Conservation (phyloP, 768 basidiomycete species). For the Dictyophora rubrovolvata region DNA sequence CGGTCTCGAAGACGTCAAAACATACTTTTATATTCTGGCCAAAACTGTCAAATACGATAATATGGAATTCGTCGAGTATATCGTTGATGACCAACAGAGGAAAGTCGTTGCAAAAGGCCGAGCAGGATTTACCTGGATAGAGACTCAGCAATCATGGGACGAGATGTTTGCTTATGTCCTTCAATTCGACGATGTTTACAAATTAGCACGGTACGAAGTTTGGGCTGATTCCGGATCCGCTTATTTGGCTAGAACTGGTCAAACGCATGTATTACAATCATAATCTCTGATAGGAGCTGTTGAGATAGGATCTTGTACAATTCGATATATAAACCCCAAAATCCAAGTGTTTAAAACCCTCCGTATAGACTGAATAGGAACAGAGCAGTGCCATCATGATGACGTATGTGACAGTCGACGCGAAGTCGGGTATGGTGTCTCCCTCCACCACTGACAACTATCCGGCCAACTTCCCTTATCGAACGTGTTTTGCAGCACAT, state of each 20-base stretch:
- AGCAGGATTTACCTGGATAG: constrained; percentile 47
- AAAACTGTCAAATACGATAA: constrained; percentile 38
- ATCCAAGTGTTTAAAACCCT: too few species aligned
- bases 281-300: neutral
- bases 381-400: too few species aligned
- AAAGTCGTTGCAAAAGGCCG: constrained; percentile 47
- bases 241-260: constrained; percentile 47
- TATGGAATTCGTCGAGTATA: constrained; percentile 45
- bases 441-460: neutral
- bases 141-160: constrained; percentile 41
- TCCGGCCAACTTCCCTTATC: neutral
- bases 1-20: constrained; percentile 31
- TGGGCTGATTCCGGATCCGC: constrained; percentile 63
- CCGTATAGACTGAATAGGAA: too few species aligned
- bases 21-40: constrained; percentile 41
- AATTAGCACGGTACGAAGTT: constrained; percentile 50
- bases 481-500: constrained; percentile 43
- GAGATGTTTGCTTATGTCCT: constrained; percentile 52
- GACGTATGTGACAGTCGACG: too few species aligned
- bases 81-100: constrained; percentile 38
- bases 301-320: too few species aligned
- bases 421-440: too few species aligned
- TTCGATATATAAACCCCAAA: too few species aligned
- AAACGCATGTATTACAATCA: constrained; percentile 21
- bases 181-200: constrained; percentile 48